Evolutionary conservation across 2,329 filamentous ascomycete species (phyloP).

Genomic region (Arthrobotrys megalospora): DNA sequence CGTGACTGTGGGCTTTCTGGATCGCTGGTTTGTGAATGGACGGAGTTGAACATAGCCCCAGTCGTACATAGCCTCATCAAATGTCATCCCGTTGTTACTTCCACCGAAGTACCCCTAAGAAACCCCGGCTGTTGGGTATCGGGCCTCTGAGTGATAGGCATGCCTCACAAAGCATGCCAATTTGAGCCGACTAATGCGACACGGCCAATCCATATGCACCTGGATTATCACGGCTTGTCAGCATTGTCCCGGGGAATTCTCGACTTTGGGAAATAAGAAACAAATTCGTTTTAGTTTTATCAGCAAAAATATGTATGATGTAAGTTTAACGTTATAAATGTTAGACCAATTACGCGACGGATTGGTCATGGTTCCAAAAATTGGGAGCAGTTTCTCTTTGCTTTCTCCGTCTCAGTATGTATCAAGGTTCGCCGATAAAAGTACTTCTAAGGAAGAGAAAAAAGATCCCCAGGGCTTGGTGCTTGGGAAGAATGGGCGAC

Average conservation of each 20-base stretch:
- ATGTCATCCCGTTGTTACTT: conserved; percentile 30
- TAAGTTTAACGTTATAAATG: conserved; percentile 60
- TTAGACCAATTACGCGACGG: conserved; percentile 46
- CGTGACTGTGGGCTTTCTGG: conserved; percentile 53
- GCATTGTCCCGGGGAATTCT: conserved; percentile 34
- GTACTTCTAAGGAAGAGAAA: conserved; percentile 8
- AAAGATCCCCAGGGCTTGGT: conserved; percentile 34
- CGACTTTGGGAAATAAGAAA: conserved; percentile 39
- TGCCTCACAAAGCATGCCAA: conserved; percentile 54
- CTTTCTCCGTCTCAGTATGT: conserved; percentile 16
- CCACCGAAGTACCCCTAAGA: conserved; percentile 11
- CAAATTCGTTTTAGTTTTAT: conserved; percentile 47
- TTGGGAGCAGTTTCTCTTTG: conserved; percentile 17
- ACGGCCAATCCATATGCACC: conserved; percentile 3
- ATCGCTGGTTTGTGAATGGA: conserved; percentile 58
- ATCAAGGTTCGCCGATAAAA: conserved; percentile 17
- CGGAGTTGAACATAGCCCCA: conserved; percentile 55
- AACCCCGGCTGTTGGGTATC: conserved; percentile 31
- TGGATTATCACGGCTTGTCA: conserved; percentile 19
- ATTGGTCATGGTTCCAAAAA: conserved; percentile 44
- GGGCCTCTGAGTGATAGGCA: conserved; percentile 46
- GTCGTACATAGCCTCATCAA: conserved; percentile 55
- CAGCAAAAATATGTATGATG: conserved; percentile 47
- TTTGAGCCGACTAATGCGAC: conserved; percentile 54
- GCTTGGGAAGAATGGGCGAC: conserved; percentile 25